Base-by-base conservation (phyloP, 1,284 basidiomycete species). In the Wolfiporia cocos region DNA sequence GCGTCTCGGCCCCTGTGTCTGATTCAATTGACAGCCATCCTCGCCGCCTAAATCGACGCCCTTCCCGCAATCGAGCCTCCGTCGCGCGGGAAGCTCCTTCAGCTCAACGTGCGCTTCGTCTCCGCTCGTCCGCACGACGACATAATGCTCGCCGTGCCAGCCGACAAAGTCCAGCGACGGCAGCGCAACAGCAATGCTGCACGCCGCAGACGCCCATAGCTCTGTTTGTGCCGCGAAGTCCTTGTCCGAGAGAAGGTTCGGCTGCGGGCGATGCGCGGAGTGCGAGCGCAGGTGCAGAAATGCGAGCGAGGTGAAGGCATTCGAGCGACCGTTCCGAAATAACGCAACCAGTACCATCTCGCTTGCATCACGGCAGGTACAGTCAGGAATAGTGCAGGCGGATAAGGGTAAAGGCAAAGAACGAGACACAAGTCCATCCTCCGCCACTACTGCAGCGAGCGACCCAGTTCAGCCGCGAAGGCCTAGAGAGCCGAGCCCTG, bases 321-420 rank as follows among this genome's bases (percentile, higher is more conserved):
- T 90, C 54, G 81, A 86, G 42, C 84, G 83, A 47, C 84, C 87
- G 1, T 79, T 90, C 53, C 70, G 81, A 39, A 81, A 83, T 49
- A 69, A 72, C 37, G 69, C 75, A 11, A 82, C 81, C 3, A 74
- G 66, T 32, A 69, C 73, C 1, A n/a, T n/a, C n/a, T n/a, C n/a
- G n/a, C 58, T 77, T 3, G 62, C 69, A 17, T 58, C 60, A 20
- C 46, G 38, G 35, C 40, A 42, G 1, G 42, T 40, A 21, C 43
- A 46, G 7, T 15, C 34, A 19, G 47, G 49, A 35, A 42, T 29
- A 9, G 26, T 38, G 9, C 11, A 34, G 12, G 14, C 34, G 3
- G 45, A 29, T 29, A 34, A 41, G 31, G 36, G 34, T 24, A 51
- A 48, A 18, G 47, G 41, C 33, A 52, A 50, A 24, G 51, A 42